Evolutionary conservation across 768 basidiomycete species (phyloP), one percentile per base, ranked within the genome.

Genomic region (Cystobasidium onofrii): DNA sequence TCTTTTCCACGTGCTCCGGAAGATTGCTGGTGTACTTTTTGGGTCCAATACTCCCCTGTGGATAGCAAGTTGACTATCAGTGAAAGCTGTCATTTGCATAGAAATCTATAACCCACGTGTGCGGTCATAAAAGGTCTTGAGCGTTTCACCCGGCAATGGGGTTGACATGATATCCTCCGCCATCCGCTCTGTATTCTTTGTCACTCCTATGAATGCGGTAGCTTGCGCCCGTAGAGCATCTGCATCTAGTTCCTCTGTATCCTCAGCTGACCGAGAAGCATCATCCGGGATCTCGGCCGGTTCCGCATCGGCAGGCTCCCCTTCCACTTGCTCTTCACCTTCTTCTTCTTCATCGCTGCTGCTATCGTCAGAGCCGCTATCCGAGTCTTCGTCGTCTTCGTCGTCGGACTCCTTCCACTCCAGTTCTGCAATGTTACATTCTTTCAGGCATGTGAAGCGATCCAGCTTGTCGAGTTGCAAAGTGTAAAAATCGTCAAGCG

Each of bases 381-480:
- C 50, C 77, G 77, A 23, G 63, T 17, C 79, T 76, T 54, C 79
- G 0, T 85, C 86, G 0, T 85, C 86, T 0, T 85, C 86, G 6
- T 86, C 85, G 0, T 86, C 86, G 12, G 75, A 77, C 0, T 80
- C 80, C n/a, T 80, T 73, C 79, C 80, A 80, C 34, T 79, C 78
- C 43, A 76, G 29, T 25, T 74, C 73, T 0, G 86, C 87, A 9
- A 86, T 86, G 67, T 84, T 85, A 76, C 88, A 89, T 7, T 86
- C 88, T 27, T 87, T 90, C 77, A 93, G 83, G 76, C 91, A 92
- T 1, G 84, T 80, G 78, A 86, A 94, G 12, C 85, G 82, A 46
- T 94, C 92, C 81, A 94, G 82, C 80, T 94, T 94, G 78, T 93
- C 91, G 23, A 96, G 84, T 73, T 87, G 86, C 13, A 96, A 81